Conservation (phyloP, 345 rosid species). For the Carallia pectinifolia region DNA sequence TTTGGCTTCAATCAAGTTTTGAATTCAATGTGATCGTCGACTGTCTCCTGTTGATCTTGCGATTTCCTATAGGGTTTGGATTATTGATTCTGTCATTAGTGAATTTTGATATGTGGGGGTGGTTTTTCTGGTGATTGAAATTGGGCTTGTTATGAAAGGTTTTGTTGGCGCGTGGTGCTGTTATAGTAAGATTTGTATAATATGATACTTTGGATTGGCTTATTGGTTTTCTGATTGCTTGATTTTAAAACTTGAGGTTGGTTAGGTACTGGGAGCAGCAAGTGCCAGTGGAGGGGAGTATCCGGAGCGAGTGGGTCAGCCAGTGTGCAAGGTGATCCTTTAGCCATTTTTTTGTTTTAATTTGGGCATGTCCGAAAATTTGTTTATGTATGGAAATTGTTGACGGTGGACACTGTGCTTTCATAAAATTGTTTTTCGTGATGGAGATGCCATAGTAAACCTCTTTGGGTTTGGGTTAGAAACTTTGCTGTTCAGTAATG, state of each 20-base stretch:
- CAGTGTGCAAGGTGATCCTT: conserved; percentile 69
- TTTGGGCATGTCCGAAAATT: conserved; percentile 1
- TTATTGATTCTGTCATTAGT: neutral
- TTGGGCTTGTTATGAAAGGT: neutral
- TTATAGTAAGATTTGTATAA: conserved; percentile 13
- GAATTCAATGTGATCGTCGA: conserved; percentile 1
- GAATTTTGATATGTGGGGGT: neutral
- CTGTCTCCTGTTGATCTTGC: conserved; percentile 6
- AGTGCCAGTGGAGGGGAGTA: conserved; percentile 57
- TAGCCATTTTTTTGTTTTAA: neutral
- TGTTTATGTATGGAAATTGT: neutral
- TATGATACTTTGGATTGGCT: neutral
- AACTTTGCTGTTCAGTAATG: neutral
- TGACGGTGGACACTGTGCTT: conserved; percentile 21
- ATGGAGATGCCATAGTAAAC: neutral
- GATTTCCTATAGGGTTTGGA: conserved; percentile 2
- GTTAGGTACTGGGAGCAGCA: conserved; percentile 62
- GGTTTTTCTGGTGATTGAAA: too few relatives aligned
- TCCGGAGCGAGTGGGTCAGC: conserved; percentile 79
- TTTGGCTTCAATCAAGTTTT: neutral
- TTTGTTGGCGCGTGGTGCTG: conserved; percentile 7
- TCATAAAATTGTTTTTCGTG: conserved; percentile 3
- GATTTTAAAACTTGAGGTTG: conserved; percentile 26
- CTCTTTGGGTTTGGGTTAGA: neutral
- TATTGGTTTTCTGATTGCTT: conserved; percentile 10